Conservation (phyloP, 2,329 filamentous ascomycete genomes). For the Cercospora nicotianae region DNA sequence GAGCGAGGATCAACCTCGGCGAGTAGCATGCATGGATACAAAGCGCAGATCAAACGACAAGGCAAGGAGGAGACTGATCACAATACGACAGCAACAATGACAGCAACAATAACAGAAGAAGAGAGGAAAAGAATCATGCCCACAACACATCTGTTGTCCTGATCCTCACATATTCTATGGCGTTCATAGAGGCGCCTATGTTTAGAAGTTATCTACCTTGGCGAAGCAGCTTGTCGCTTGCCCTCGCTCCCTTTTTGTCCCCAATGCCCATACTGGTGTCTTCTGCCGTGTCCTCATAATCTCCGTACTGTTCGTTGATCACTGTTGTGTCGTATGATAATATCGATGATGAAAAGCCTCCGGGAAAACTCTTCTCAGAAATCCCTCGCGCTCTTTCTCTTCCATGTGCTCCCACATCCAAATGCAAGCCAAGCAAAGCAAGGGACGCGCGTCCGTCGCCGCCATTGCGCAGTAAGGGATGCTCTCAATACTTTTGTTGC, state of each 20-base stretch:
- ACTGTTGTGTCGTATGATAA: background rate
- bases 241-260: background rate
- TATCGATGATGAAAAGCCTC: background rate
- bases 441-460: background rate
- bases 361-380: background rate
- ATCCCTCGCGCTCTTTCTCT: background rate
- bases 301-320: slow-evolving; percentile 1
- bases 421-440: slow-evolving; percentile 1
- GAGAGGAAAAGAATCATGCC: background rate
- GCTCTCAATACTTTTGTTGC: slow-evolving; percentile 1
- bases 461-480: slow-evolving; percentile 13
- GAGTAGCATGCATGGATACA: background rate
- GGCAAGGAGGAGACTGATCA: background rate
- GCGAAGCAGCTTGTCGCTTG: background rate
- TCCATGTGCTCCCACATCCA: background rate
- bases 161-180: slow-evolving; percentile 34
- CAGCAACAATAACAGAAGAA: background rate
- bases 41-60: background rate
- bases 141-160: slow-evolving; percentile 8
- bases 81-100: background rate
- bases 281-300: background rate
- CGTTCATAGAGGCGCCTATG: slow-evolving; percentile 3
- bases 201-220: background rate
- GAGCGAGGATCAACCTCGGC: background rate
- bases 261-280: background rate